Conservation (phyloP, 2,329 filamentous ascomycete genomes). For the Pyricularia pennisetigena region DNA sequence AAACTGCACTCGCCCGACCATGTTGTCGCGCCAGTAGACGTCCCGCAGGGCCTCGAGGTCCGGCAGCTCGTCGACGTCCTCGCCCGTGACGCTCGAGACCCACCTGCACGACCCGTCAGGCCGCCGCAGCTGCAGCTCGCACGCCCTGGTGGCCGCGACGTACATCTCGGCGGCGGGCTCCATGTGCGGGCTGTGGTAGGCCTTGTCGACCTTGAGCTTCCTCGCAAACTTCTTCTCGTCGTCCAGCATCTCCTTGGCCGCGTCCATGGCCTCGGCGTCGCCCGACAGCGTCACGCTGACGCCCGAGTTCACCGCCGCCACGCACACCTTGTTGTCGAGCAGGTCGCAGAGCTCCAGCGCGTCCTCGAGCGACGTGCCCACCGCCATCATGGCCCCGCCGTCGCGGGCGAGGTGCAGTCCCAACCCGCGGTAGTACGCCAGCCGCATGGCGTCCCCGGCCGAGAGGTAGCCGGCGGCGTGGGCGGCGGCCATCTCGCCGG, state of each 20-base stretch:
- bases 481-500: conserved; percentile 33
- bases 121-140: conserved; percentile 23
- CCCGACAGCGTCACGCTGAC: conserved; percentile 34
- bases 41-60: conserved; percentile 16
- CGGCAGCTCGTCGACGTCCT: conserved; percentile 5
- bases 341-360: background rate
- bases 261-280: conserved; percentile 11
- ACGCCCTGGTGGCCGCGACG: background rate
- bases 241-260: conserved; percentile 10
- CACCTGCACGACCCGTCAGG: conserved; percentile 15
- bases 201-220: conserved; percentile 14
- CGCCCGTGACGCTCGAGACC: conserved; percentile 1
- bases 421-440: conserved; percentile 13
- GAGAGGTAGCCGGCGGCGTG: conserved; percentile 25
- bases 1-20: conserved; percentile 34
- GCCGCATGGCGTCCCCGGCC: conserved; percentile 10
- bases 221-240: conserved; percentile 8
- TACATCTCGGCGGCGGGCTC: background rate
- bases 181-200: conserved; percentile 18
- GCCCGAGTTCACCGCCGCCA: background rate
- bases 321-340: background rate
- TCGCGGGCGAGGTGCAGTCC: background rate
- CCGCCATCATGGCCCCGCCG: conserved; percentile 29
- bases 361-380: conserved; percentile 16
- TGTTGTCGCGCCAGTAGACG: conserved; percentile 35